Percentiles rank a stretch among this genome's conserved stretches.
Evolutionary conservation across 768 basidiomycete species (phyloP).

Genomic region (Boletus barrowsii): DNA sequence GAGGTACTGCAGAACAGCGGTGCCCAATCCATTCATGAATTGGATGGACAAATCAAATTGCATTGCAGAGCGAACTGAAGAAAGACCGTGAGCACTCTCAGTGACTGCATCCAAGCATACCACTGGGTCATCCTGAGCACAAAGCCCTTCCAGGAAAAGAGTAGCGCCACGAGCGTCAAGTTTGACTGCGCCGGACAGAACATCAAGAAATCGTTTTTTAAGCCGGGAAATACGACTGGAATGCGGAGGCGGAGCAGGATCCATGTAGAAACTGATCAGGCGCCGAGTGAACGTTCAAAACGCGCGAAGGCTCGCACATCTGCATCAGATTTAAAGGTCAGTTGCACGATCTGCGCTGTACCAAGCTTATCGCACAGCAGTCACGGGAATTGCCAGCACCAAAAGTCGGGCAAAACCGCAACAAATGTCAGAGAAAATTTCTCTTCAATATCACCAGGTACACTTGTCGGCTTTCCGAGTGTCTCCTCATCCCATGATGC

Average conservation of each 20-base stretch:
- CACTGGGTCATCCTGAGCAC: constrained; percentile 37
- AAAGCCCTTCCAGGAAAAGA: constrained; percentile 48
- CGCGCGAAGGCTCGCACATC: not conserved
- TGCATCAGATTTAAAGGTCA: not conserved
- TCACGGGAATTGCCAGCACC: too few relatives aligned
- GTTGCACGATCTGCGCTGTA: not conserved
- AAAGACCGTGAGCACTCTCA: constrained; percentile 36
- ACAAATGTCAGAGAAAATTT: too few relatives aligned
- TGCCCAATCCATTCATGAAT: constrained; percentile 44
- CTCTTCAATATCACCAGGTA: too few relatives aligned
- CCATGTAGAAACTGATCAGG: not conserved
- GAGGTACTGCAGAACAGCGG: constrained; percentile 38
- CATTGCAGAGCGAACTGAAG: constrained; percentile 40
- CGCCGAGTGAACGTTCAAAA: not conserved
- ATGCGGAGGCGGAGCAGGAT: not conserved
- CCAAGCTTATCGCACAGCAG: not conserved
- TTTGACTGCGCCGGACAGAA: constrained; percentile 28
- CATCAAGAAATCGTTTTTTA: constrained; percentile 32
- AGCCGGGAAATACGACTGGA: constrained; percentile 19
- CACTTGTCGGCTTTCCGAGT: too few relatives aligned
- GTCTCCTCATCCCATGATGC: not conserved
- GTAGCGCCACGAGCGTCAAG: constrained; percentile 21
- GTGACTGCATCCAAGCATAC: constrained; percentile 38
- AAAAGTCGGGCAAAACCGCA: too few relatives aligned
- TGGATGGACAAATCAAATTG: constrained; percentile 32